A percentile compares a stretch with the other conserved stretches of the same genome.
Evolutionary conservation across 176 grass and related monocot species (phyloP).

Genomic region (Alloteropsis semialata): DNA sequence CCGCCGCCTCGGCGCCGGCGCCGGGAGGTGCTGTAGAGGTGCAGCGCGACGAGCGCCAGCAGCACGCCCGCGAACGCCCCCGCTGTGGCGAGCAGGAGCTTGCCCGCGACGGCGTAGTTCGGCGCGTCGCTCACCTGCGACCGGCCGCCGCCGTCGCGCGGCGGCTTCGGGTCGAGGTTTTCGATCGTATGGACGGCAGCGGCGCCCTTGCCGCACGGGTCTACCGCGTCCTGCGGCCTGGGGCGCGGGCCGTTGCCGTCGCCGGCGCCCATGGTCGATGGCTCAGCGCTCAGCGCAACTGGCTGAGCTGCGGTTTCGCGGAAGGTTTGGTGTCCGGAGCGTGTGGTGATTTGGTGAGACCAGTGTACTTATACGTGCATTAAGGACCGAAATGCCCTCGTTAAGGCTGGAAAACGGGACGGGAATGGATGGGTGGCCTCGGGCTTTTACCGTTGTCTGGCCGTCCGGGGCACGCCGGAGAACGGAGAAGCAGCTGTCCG

Average conservation of each 20-base stretch:
- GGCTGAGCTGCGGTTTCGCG: not conserved
- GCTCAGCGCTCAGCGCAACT: not conserved
- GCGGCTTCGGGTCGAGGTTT: not conserved
- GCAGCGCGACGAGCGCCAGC: constrained; percentile 27
- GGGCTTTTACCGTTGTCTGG: not conserved
- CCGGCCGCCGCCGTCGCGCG: not conserved
- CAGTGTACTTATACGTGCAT: not conserved
- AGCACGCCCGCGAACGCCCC: constrained; percentile 36
- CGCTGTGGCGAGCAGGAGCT: constrained; percentile 21
- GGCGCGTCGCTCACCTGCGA: not conserved
- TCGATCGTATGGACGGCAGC: not conserved
- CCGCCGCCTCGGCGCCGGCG: not conserved
- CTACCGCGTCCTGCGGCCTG: not conserved
- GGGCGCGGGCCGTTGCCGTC: not conserved
- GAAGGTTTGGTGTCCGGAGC: not conserved
- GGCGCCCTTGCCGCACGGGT: not conserved
- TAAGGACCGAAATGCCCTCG: not conserved
- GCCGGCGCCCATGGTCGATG: not conserved
- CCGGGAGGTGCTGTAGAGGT: not conserved
- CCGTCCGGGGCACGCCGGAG: not conserved
- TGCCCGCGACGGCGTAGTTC: constrained; percentile 23
- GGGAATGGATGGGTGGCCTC: not conserved
- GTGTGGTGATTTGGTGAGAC: not conserved
- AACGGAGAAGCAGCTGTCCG: not conserved
- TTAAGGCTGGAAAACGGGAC: accelerated